Base-by-base conservation (phyloP, 2,329 filamentous ascomycete species). In the Rutstroemia sp. region DNA sequence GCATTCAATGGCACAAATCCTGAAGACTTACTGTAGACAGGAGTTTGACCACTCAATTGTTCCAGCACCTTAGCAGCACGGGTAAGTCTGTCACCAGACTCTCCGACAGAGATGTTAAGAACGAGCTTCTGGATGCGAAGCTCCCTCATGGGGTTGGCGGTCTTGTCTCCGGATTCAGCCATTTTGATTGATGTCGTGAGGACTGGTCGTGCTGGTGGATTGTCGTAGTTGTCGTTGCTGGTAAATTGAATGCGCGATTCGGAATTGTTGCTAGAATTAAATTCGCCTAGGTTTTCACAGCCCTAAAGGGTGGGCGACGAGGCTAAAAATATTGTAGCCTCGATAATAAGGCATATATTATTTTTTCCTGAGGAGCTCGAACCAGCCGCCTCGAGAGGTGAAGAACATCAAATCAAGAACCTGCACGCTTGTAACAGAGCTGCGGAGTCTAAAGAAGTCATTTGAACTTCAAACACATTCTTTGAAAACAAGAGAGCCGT, bases 81-180 rank as follows among this genome's bases (percentile, higher is more conserved):
- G 72, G 94, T 99, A 76, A 99, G 88, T 87, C 94, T 95, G 82
- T 99, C 94, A 90, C 94, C 94, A 87, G 92, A 97, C 85, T 99
- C 94, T 81, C 94, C 94, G 72, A 99, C 94, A 71, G 90, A 96
- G 80, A 96, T 96, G 87, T 96, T 96, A 76, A 96, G 89, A 78
- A 96, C 92, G 77, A 96, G 90, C 85, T 96, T 96, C 82, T 95
- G 90, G 81, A 96, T 94, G 83, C 91, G 90, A 76, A 97, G 90
- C 83, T 99, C 92, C 83, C 92, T 90, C 94, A 99, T 99, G 82
- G 94, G 92, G 86, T 99, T 99, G 77, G 83, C 81, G 76, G 82
- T 77, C 85, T 97, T 96, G 72, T 83, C 80, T 72, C 78, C 80
- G 72, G 73, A 73, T 76, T 92, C 89, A 77, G 87, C 81, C 78